phyloP scores from a whole-genome alignment of 2,329 filamentous ascomycete genomes.

The Alternaria postmessia region DNA sequence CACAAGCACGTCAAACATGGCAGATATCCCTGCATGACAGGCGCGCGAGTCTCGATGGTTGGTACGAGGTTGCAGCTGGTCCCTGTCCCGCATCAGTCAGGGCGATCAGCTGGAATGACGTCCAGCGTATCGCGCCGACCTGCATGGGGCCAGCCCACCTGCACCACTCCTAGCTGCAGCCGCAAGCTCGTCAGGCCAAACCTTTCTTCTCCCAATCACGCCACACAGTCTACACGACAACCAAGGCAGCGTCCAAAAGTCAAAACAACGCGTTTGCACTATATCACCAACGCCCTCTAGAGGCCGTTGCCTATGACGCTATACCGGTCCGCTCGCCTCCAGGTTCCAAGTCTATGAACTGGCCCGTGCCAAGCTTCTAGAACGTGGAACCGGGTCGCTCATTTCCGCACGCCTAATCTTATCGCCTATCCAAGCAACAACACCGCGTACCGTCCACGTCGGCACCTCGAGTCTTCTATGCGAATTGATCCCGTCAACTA shows the following conservation, averaged over 20 bases:
- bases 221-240: slow-evolving; percentile 5
- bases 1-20: slow-evolving; percentile 40
- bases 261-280: background rate
- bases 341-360: background rate
- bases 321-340: slow-evolving; percentile 24
- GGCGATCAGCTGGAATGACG: slow-evolving; percentile 33
- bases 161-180: slow-evolving; percentile 32
- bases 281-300: background rate
- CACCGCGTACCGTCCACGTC: background rate
- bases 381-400: slow-evolving; percentile 14
- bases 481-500: no score
- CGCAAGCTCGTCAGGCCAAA: background rate
- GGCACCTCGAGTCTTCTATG: background rate
- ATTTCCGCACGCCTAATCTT: slow-evolving; percentile 12
- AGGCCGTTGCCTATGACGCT: slow-evolving; percentile 21
- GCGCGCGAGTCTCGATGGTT: slow-evolving; percentile 24
- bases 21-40: slow-evolving; percentile 33
- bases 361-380: slow-evolving; percentile 25
- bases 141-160: slow-evolving; percentile 24
- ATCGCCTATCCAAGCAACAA: background rate
- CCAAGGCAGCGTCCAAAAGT: background rate
- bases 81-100: slow-evolving; percentile 37
- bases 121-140: slow-evolving; percentile 29
- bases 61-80: slow-evolving; percentile 22
- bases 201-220: background rate